Evolutionary conservation across 768 basidiomycete genomes (phyloP).

Genomic region (Agrocybe chaxingu): DNA sequence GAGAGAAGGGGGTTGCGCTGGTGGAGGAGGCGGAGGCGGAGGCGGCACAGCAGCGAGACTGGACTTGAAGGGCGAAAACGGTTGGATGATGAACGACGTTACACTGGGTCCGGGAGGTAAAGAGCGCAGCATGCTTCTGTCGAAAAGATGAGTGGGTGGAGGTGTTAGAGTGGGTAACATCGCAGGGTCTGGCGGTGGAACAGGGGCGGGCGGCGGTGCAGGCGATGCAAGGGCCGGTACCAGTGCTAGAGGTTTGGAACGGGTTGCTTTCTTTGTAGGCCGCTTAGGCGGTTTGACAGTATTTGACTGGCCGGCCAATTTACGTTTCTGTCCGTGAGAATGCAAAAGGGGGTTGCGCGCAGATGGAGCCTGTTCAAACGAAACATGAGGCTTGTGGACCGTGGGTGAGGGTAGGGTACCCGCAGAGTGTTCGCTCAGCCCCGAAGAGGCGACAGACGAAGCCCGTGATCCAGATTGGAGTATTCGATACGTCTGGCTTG

Average conservation of each 20-base stretch:
- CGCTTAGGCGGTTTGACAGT: no score
- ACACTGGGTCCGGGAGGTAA: constrained; percentile 17
- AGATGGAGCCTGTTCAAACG: background rate
- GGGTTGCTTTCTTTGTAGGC: no score
- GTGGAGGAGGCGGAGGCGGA: constrained; percentile 18
- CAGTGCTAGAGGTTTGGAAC: no score
- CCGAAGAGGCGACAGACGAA: constrained; percentile 47
- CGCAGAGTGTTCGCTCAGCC: constrained; percentile 24
- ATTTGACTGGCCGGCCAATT: no score
- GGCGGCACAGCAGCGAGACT: constrained; percentile 19
- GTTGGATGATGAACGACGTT: constrained; percentile 17
- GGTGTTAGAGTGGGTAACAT: constrained; percentile 11
- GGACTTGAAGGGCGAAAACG: constrained; percentile 26
- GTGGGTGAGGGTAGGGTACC: constrained; percentile 27
- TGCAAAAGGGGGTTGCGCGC: no score
- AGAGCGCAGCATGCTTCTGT: no score
- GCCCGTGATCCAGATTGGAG: constrained; percentile 38
- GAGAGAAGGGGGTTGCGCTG: constrained; percentile 21
- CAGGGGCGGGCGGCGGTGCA: no score
- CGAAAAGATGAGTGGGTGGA: constrained; percentile 22
- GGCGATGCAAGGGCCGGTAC: no score
- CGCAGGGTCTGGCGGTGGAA: no score
- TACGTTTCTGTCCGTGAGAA: no score
- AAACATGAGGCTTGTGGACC: constrained; percentile 17
- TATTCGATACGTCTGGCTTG: constrained; percentile 26